These are phyloP conservation scores for Eucalyptus polyanthemos DNA, from an alignment of 345 rosid species.

Conservation along the genomic window DNA sequence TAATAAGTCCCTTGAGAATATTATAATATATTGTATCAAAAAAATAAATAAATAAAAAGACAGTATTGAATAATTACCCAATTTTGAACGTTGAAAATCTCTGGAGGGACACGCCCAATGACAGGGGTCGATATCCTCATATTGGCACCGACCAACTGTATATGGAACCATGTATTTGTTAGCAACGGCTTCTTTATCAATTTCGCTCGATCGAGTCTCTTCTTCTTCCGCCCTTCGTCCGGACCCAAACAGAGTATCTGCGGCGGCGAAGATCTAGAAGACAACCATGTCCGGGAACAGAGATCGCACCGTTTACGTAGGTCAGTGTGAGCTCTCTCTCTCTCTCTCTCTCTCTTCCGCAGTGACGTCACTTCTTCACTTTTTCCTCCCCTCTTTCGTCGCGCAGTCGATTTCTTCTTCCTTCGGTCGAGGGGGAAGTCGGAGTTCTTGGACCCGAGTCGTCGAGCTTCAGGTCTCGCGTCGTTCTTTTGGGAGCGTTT, in stretches of 20 bases:
- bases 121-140: neutral
- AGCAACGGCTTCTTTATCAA: neutral
- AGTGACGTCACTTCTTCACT: neutral
- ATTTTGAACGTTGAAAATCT: neutral
- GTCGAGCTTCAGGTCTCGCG: neutral
- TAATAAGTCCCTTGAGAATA: neutral
- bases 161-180: neutral
- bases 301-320: constrained; percentile 47
- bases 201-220: neutral
- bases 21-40: neutral
- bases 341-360: neutral
- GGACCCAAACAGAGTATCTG: neutral
- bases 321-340: constrained; percentile 1
- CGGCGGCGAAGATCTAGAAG: neutral
- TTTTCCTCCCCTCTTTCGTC: neutral
- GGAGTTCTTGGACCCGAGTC: neutral
- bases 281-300: constrained; percentile 36
- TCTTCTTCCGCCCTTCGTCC: neutral
- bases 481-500: neutral
- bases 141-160: neutral
- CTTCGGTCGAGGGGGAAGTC: neutral
- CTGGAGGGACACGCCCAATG: neutral
- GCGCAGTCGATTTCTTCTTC: neutral
- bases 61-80: neutral
- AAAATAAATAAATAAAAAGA: too few species aligned